Conservation (phyloP, 1,284 basidiomycete genomes). For the Sutorius eximius region DNA sequence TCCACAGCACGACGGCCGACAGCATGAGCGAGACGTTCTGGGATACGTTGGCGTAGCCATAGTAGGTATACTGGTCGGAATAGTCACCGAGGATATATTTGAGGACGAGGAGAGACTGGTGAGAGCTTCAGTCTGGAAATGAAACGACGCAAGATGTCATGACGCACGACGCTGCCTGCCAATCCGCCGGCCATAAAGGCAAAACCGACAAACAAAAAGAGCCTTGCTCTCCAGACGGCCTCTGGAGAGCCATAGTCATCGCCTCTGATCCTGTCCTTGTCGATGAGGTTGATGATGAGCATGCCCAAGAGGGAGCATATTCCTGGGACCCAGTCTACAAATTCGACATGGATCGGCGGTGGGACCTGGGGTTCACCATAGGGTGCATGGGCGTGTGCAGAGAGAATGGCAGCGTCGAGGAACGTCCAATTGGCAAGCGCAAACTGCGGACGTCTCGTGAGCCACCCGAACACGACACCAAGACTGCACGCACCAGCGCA, state of each 20-base stretch:
- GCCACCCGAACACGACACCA: neutral
- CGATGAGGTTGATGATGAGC: conserved; percentile 90
- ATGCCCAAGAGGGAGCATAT: conserved; percentile 94
- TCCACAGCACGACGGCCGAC: conserved; percentile 84
- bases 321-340: conserved; percentile 95
- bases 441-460: conserved; percentile 54
- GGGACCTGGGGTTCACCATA: conserved; percentile 68
- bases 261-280: conserved; percentile 87
- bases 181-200: conserved; percentile 95
- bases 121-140: neutral
- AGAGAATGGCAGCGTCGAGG: conserved; percentile 90
- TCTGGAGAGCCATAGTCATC: conserved; percentile 83
- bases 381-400: conserved; percentile 76
- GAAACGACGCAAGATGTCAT: neutral
- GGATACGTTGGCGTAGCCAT: conserved; percentile 92
- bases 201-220: conserved; percentile 94
- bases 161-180: conserved; percentile 87
- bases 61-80: conserved; percentile 80
- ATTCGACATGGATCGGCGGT: conserved; percentile 83
- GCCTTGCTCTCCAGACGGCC: conserved; percentile 87
- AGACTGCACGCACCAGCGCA: conserved; percentile 68
- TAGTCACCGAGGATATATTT: conserved; percentile 86
- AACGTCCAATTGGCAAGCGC: conserved; percentile 95
- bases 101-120: conserved; percentile 84
- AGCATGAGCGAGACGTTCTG: conserved; percentile 94